Percentiles rank a stretch among this genome's conserved stretches.
Evolutionary conservation across 305 asterid species (phyloP).

Genomic region (Solanum aculeatissimum): DNA sequence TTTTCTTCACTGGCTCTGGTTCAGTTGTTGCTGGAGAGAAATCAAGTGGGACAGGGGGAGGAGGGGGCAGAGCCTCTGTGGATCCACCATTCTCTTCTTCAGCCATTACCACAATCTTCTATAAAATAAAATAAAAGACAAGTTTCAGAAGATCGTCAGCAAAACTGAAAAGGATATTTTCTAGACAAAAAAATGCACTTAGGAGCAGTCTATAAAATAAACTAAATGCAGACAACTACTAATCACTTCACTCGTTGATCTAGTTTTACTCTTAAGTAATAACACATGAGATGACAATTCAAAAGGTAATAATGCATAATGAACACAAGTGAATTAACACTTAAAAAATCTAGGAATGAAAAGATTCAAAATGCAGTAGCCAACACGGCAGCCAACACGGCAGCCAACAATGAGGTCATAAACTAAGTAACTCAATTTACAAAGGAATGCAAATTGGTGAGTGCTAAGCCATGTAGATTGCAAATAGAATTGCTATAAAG

Average conservation of each 20-base stretch:
- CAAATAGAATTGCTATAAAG: background rate
- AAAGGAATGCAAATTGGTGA: background rate
- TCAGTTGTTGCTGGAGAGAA: slow-evolving; percentile 8
- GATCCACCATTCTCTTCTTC: slow-evolving; percentile 4
- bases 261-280: background rate
- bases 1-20: slow-evolving; percentile 8
- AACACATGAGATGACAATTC: background rate
- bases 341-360: background rate
- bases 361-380: background rate
- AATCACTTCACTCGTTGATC: background rate
- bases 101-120: background rate
- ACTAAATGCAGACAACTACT: background rate
- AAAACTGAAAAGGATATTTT: background rate
- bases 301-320: background rate
- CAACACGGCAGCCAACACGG: background rate
- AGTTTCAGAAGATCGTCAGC: background rate
- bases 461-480: background rate
- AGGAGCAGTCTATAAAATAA: background rate
- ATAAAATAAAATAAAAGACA: background rate
- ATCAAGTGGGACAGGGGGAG: slow-evolving; percentile 17
- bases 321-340: background rate
- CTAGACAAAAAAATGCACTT: background rate
- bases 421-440: background rate
- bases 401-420: background rate
- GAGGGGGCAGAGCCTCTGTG: slow-evolving; percentile 13